A percentile compares a stretch with the other conserved stretches of the same genome.
phyloP scores from a whole-genome alignment of 257 asterid genomes.

The Anisodus acutangulus region DNA sequence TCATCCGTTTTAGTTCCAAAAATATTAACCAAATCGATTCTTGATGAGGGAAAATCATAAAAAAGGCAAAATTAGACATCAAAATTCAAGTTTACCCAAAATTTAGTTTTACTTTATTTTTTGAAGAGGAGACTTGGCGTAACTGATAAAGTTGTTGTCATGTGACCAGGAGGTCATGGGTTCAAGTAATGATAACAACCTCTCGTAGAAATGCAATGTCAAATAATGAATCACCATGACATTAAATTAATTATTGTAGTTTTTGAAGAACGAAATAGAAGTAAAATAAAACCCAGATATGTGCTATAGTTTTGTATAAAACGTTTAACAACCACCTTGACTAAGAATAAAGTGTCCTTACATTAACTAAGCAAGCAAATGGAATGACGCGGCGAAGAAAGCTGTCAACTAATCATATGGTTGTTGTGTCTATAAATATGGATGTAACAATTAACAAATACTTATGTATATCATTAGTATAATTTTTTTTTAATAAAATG shows the following conservation, averaged over 20 bases:
- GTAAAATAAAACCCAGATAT: background rate
- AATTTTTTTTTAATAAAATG: background rate
- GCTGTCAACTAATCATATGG: background rate
- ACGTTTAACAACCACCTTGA: background rate
- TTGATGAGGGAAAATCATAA: background rate
- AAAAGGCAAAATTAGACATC: background rate
- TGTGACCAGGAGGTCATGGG: no score
- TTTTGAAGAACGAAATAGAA: background rate
- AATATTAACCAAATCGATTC: background rate
- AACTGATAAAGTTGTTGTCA: no score
- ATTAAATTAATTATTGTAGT: background rate
- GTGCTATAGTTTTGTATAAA: background rate
- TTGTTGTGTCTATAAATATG: background rate
- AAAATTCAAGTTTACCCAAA: background rate
- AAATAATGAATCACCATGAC: background rate
- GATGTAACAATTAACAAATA: background rate
- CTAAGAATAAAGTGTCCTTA: background rate
- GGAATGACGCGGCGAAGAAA: background rate
- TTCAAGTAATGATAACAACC: no score
- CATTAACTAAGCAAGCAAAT: no score
- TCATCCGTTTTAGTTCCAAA: background rate
- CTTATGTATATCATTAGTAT: background rate
- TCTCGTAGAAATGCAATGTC: background rate
- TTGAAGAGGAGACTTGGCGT: no score
- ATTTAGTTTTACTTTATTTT: background rate